Evolutionary conservation across 2,329 filamentous ascomycete genomes (phyloP), one percentile per base, ranked within the genome.

Genomic region (Dothideomycetes sp.): DNA sequence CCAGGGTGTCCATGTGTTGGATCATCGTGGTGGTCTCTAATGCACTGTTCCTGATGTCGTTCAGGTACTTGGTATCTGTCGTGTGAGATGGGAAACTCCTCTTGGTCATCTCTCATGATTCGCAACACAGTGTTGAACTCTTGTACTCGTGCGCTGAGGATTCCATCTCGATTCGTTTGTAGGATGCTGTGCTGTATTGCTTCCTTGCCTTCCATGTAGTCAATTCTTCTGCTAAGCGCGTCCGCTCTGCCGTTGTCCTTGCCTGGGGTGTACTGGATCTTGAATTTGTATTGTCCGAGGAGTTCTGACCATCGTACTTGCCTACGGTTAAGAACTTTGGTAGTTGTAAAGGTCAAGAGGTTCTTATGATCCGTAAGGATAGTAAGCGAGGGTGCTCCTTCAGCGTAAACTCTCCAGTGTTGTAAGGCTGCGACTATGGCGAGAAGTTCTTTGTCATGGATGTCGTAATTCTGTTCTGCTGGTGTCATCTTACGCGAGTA

Each of bases 351-450:
- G 19, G 39, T 40, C 14, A 27, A 34, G 12, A 48, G 34, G 40
- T 42, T 47, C 30, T 48, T 47, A 36, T 49, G 31, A 22, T 49
- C 40, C 2, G 27, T 42, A 30, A 36, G 36, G 31, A 49, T 38
- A 14, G 32, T 40, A 16, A 49, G 35, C 31, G 14, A 33, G 3
- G 18, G 34, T 34, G 36, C 30, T 42, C 40, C 43, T 44, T 47
- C 38, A 9, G 34, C 32, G 27, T 49, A 49, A 8, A 43, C 31
- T 39, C 34, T 40, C 42, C 36, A 49, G 18, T 47, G 31, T 32
- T 40, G n/a, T 14, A 47, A 38, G 19, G 34, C 36, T 24, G 22
- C 31, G 7, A 19, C 16, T 19, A 37, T 37, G 5, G 35, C n/a
- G 4, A 37, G 36, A 19, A 38, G 29, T 38, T 38, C 36, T 22